Conservation (phyloP, 1,139 yeast genomes). For the Suhomyces wounanorum region DNA sequence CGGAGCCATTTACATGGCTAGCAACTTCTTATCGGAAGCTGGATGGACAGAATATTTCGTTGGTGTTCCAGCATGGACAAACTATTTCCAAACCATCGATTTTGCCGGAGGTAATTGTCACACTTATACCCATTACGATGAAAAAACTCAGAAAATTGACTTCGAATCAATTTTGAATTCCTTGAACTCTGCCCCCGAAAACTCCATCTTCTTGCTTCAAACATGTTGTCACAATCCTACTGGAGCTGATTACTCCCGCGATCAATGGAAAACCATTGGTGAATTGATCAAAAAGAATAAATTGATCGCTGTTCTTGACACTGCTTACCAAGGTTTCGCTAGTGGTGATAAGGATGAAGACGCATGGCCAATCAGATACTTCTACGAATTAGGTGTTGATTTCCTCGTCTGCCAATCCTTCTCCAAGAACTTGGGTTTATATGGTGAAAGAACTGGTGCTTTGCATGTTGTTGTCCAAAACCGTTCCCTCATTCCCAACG, state of each 20-base stretch:
- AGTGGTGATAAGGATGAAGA: conserved; percentile 25
- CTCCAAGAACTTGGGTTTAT: conserved; percentile 49
- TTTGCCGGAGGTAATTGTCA: conserved; percentile 30
- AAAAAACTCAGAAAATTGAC: conserved; percentile 30
- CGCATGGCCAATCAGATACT: conserved; percentile 25
- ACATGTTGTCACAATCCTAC: conserved; percentile 99
- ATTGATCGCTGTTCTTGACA: conserved; percentile 86
- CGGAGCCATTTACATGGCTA: conserved; percentile 46
- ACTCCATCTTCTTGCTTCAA: conserved; percentile 49
- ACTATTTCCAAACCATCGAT: conserved; percentile 41
- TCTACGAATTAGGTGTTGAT: conserved; percentile 20
- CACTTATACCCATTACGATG: conserved; percentile 38
- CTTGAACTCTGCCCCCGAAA: conserved; percentile 31
- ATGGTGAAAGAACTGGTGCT: conserved; percentile 48
- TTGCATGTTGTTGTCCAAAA: conserved; percentile 40
- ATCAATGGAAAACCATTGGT: conserved; percentile 74
- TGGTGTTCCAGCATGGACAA: conserved; percentile 47
- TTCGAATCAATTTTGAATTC: conserved; percentile 30
- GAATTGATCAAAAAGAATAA: conserved; percentile 31
- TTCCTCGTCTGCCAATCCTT: conserved; percentile 43
- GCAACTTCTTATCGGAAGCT: conserved; percentile 29
- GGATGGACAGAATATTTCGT: conserved; percentile 36
- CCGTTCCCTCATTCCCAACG: conserved; percentile 20
- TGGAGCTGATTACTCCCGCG: conserved; percentile 88
- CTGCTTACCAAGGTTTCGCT: conserved; percentile 85